Evolutionary conservation across 2,329 filamentous ascomycete species (phyloP).

Genomic region (Penicillium sp.): DNA sequence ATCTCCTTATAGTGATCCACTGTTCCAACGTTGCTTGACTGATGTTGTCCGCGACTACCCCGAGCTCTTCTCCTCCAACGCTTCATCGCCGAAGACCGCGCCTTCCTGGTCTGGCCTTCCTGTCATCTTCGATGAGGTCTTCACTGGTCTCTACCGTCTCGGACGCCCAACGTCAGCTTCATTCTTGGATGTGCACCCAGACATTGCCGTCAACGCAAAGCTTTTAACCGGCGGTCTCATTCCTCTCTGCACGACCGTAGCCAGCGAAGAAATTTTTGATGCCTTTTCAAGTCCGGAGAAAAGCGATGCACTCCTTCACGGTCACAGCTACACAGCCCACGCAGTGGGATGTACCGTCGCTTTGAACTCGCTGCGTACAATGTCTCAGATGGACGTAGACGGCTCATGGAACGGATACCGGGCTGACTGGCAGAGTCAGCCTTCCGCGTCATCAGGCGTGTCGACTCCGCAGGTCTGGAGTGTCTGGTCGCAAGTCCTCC

Average conservation of each 20-base stretch:
- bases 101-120: constrained; percentile 68
- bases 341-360: constrained; percentile 77
- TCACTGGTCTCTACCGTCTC: constrained; percentile 79
- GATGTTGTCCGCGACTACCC: constrained; percentile 62
- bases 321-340: constrained; percentile 84
- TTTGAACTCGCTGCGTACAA: constrained; percentile 60
- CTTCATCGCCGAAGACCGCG: constrained; percentile 13
- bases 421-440: constrained; percentile 45
- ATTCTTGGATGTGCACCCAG: constrained; percentile 65
- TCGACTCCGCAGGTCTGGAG: constrained; percentile 56
- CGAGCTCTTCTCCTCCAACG: constrained; percentile 50
- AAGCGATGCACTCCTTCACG: constrained; percentile 74
- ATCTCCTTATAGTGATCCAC: constrained; percentile 61
- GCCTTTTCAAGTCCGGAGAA: constrained; percentile 71
- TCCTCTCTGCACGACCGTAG: constrained; percentile 72
- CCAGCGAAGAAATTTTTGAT: constrained; percentile 69
- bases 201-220: constrained; percentile 80
- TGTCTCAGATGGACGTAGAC: constrained; percentile 57
- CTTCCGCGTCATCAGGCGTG: not conserved
- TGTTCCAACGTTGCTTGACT: constrained; percentile 73
- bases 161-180: constrained; percentile 68
- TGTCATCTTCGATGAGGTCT: constrained; percentile 81
- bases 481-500: constrained; percentile 63
- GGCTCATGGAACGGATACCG: constrained; percentile 59
- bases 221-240: constrained; percentile 76